phyloP scores from a whole-genome alignment of 2,329 filamentous ascomycete genomes.

The Botrytis sinoallii region DNA sequence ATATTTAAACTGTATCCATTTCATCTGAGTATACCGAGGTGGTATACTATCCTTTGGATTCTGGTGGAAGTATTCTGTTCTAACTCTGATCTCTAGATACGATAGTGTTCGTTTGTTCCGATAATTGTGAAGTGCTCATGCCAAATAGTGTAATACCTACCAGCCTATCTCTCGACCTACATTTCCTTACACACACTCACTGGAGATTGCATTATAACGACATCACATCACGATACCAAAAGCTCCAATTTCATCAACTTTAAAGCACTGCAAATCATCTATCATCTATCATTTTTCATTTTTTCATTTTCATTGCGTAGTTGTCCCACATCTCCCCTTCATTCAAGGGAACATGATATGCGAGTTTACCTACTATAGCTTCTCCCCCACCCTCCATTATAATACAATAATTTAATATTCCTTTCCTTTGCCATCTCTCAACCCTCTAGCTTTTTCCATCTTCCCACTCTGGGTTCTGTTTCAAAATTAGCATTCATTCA shows the following conservation, averaged over 20 bases:
- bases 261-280: conserved; percentile 15
- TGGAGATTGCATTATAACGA: neutral
- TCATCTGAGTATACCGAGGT: too few species aligned
- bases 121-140: neutral
- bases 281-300: conserved; percentile 35
- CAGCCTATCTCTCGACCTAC: neutral
- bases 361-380: conserved; percentile 26
- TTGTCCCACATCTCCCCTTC: neutral
- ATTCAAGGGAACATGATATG: conserved; percentile 14
- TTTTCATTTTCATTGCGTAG: conserved; percentile 24
- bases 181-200: too few species aligned
- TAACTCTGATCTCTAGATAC: neutral
- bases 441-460: conserved; percentile 42
- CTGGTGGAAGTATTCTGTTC: neutral
- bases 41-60: neutral
- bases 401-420: conserved; percentile 36
- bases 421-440: conserved; percentile 24
- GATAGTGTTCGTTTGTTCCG: neutral
- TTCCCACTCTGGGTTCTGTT: conserved; percentile 55
- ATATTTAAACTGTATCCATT: too few species aligned
- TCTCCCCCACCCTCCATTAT: conserved; percentile 26
- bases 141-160: neutral
- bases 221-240: neutral
- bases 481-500: conserved; percentile 18
- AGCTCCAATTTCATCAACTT: neutral